Conservation (phyloP, 2,329 filamentous ascomycete species). For the Aschersonia sp. region DNA sequence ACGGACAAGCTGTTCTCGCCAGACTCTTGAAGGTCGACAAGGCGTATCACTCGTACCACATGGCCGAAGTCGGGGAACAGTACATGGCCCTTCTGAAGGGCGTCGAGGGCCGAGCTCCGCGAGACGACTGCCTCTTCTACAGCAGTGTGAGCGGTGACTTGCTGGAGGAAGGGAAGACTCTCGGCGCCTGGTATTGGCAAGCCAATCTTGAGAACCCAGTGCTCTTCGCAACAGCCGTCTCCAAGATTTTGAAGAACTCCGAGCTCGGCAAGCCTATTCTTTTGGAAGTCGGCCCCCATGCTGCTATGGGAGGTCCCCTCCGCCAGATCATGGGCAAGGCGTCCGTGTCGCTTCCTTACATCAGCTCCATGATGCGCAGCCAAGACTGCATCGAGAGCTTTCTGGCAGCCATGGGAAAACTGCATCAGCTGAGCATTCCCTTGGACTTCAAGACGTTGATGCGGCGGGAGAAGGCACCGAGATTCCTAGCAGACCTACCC, state of each 20-base stretch:
- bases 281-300: slow-evolving; percentile 21
- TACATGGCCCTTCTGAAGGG: background rate
- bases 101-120: background rate
- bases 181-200: slow-evolving; percentile 3
- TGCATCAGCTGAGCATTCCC: slow-evolving; percentile 5
- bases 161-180: background rate
- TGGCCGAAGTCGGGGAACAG: slow-evolving; percentile 5
- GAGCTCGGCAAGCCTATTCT: slow-evolving; percentile 5
- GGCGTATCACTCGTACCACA: slow-evolving; percentile 27
- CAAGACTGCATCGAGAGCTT: background rate
- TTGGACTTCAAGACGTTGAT: background rate
- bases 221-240: slow-evolving; percentile 9
- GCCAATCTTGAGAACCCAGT: slow-evolving; percentile 8
- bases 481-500: background rate
- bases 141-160: background rate
- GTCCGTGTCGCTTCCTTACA: background rate
- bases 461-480: no score
- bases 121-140: background rate
- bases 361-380: background rate
- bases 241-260: background rate
- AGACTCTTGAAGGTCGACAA: slow-evolving; percentile 19
- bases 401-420: slow-evolving; percentile 5
- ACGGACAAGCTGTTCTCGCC: slow-evolving; percentile 10
- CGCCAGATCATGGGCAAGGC: slow-evolving; percentile 12
- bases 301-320: slow-evolving; percentile 24